Base-by-base conservation (phyloP, 1,284 basidiomycete species). In the Volvariella volvacea region DNA sequence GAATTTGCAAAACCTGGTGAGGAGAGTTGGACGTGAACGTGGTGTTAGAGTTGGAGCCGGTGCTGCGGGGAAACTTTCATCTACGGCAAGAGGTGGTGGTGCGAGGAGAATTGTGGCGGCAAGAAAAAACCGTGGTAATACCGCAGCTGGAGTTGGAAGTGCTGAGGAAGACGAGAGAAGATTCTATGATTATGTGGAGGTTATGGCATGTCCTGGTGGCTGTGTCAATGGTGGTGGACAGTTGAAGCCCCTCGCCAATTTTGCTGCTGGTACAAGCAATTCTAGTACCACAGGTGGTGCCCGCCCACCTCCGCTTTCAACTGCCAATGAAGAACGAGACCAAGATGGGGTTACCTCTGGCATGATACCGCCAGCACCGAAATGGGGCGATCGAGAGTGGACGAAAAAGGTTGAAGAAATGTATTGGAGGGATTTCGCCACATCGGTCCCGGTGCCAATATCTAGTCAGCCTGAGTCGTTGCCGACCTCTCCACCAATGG, bases 181-280 rank as follows among this genome's bases (percentile, higher is more conserved):
- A 55, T 72, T 78, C 25, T 89, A 95, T 61, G 95, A 99, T 66
- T 99, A 95, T 62, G 87, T 99, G 40, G 96, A 99, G 59, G 93
- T 99, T 49, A 99, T 99, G 96, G 96, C 96, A 17, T 99, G 96
- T 67, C 96, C 96, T 0, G 83, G 88, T 0, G 96, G 96, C 4
- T 99, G 96, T 60, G 91, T 97, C 40, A 98, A 98, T 58, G 95
- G 96, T 2, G 95, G 96, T 20, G 96, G 96, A 1, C 96, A 99
- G 67, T 72, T 94, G 55, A 83, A 85, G 52, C 81, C 79, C 17
- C 12, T 21, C 22, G 15, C 20, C 20, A 30, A 39, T 34, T 42
- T 22, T 15, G 22, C 32, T 15, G 21, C 12, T 33, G 25, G 15
- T 21, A 41, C 39, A 30, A 28, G n/a, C n/a, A n/a, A n/a, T n/a